These are phyloP conservation scores for Diaporthe citri DNA, from an alignment of 2,329 filamentous ascomycete species.

Conservation along the genomic window DNA sequence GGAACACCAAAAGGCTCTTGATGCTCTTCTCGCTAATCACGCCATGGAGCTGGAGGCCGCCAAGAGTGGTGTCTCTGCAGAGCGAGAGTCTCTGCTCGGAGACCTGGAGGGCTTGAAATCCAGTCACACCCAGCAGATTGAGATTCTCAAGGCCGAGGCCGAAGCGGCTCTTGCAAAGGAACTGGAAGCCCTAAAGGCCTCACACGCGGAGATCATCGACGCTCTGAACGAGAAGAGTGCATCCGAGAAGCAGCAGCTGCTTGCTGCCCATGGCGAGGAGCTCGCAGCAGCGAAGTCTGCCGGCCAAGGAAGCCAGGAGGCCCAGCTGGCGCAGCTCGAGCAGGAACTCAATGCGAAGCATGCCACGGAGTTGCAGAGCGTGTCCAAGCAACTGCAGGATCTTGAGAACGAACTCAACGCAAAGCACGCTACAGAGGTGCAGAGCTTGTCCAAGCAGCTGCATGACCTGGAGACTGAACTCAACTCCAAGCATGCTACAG, in stretches of 20 bases:
- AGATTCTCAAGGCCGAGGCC: conserved; percentile 58
- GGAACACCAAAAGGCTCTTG: conserved; percentile 66
- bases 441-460: conserved; percentile 36
- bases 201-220: conserved; percentile 59
- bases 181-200: conserved; percentile 56
- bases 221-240: conserved; percentile 57
- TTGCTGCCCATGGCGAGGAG: conserved; percentile 50
- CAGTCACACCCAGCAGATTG: conserved; percentile 64
- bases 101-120: conserved; percentile 68
- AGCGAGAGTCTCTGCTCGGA: conserved; percentile 60
- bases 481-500: conserved; percentile 48
- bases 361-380: conserved; percentile 22
- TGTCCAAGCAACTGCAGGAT: conserved; percentile 36
- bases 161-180: conserved; percentile 55
- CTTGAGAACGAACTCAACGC: conserved; percentile 40
- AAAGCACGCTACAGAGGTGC: conserved; percentile 50
- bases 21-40: conserved; percentile 68
- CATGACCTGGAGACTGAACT: conserved; percentile 37
- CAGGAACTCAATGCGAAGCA: conserved; percentile 44
- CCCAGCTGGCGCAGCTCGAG: conserved; percentile 45
- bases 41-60: conserved; percentile 70
- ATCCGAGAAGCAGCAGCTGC: conserved; percentile 54
- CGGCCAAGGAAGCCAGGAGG: conserved; percentile 44
- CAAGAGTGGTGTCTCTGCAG: conserved; percentile 64
- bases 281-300: conserved; percentile 46